Percentiles rank a stretch among this genome's conserved stretches.
Conservation (phyloP, 192 early-diverging fungal species). For the Coemansia pectinata region DNA sequence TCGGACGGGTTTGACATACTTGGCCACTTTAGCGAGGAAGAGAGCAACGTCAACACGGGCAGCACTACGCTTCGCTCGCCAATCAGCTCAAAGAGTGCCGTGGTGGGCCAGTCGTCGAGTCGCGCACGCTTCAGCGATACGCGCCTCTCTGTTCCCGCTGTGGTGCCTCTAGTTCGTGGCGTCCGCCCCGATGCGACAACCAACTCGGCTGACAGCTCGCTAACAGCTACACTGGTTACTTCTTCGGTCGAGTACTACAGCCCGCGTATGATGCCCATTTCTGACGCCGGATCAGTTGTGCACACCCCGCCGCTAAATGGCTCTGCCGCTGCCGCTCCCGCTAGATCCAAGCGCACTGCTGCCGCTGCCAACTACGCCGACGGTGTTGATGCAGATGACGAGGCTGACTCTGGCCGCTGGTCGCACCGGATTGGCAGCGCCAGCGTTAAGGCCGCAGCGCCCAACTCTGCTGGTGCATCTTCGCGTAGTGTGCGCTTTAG, state of each 20-base stretch:
- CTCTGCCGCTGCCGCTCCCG: not conserved
- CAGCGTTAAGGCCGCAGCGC: not conserved
- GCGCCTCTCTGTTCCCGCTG: constrained; percentile 3
- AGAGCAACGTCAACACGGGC: not conserved
- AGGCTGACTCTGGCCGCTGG: constrained; percentile 31
- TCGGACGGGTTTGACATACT: constrained; percentile 30
- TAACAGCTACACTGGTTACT: constrained; percentile 48
- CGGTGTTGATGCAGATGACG: constrained; percentile 46
- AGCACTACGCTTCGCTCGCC: constrained; percentile 2
- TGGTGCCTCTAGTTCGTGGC: constrained; percentile 21
- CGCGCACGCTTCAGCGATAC: constrained; percentile 34
- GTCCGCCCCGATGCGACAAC: constrained; percentile 12
- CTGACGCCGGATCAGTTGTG: not conserved
- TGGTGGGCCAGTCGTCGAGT: constrained; percentile 5
- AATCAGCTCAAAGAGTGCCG: not conserved
- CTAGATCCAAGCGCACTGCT: not conserved
- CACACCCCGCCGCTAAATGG: not conserved
- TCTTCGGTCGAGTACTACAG: constrained; percentile 51
- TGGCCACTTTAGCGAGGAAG: constrained; percentile 50
- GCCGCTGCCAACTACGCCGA: constrained; percentile 12
- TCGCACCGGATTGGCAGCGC: not conserved
- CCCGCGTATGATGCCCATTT: constrained; percentile 19
- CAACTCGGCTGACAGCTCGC: constrained; percentile 51
- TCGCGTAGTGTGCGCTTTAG: constrained; percentile 14
- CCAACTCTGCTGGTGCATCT: not conserved